phyloP scores from a whole-genome alignment of 1,284 basidiomycete species.

The Naganishia albida region DNA sequence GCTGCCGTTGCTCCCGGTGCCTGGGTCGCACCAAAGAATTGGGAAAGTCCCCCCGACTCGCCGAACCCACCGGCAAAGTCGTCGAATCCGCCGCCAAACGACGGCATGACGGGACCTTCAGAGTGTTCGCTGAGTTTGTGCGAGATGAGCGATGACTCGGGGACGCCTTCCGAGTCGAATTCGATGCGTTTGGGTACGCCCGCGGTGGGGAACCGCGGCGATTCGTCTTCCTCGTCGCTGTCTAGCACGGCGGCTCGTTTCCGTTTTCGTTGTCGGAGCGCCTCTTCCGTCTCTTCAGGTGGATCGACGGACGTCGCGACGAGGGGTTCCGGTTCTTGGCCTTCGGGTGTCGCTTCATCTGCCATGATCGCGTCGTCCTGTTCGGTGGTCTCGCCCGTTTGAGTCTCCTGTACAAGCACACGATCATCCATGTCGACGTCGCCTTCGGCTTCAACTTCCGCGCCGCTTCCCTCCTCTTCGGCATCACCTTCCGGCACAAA shows the following conservation, averaged over 20 bases:
- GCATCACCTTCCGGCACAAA: slow-evolving; percentile 12
- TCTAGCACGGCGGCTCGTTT: slow-evolving; percentile 15
- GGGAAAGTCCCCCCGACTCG: slow-evolving; percentile 31
- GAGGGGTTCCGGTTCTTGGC: background rate
- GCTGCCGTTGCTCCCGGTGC: slow-evolving; percentile 6
- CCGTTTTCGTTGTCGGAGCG: slow-evolving; percentile 16
- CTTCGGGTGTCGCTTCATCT: slow-evolving; percentile 16
- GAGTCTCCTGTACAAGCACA: slow-evolving; percentile 16
- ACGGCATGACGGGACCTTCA: background rate
- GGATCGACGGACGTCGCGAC: slow-evolving; percentile 10
- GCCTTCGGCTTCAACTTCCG: background rate
- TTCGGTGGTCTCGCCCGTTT: background rate
- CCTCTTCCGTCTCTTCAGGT: slow-evolving; percentile 15
- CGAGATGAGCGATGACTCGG: slow-evolving; percentile 15
- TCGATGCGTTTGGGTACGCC: slow-evolving; percentile 4
- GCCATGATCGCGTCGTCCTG: background rate
- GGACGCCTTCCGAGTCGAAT: slow-evolving; percentile 15
- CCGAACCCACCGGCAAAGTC: slow-evolving; percentile 30
- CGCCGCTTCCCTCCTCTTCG: background rate
- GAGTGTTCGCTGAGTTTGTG: slow-evolving; percentile 1
- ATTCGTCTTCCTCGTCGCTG: slow-evolving; percentile 18
- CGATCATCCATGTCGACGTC: slow-evolving; percentile 11
- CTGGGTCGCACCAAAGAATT: slow-evolving; percentile 34
- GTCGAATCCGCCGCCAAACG: slow-evolving; percentile 27
- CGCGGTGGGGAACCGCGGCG: background rate